Percentiles rank a stretch among this genome's conserved stretches.
These are phyloP conservation scores for Sporothrix phasma DNA, from an alignment of 2,329 filamentous ascomycete genomes.

Conservation along the genomic window DNA sequence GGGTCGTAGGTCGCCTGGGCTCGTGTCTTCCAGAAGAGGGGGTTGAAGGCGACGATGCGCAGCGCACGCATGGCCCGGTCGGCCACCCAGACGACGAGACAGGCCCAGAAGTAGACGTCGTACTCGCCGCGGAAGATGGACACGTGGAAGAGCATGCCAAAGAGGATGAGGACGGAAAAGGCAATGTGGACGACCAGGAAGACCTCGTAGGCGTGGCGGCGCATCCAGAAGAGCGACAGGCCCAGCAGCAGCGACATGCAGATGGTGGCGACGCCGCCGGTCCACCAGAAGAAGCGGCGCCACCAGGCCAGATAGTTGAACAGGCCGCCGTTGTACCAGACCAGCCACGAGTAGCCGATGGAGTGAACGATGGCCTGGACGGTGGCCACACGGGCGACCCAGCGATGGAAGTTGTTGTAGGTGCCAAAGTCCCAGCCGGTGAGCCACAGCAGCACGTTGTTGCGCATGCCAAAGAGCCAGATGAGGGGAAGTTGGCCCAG, in stretches of 20 bases:
- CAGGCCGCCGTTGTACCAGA: conserved; percentile 22
- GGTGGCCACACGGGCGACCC: conserved; percentile 53
- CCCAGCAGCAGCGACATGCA: conserved; percentile 36
- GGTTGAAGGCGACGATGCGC: conserved; percentile 35
- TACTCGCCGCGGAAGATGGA: conserved; percentile 41
- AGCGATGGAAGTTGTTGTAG: conserved; percentile 58
- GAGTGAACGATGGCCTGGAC: conserved; percentile 55
- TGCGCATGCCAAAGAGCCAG: conserved; percentile 51
- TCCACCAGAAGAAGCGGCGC: conserved; percentile 15
- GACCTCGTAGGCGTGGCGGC: conserved; percentile 42
- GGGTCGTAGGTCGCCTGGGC: conserved; percentile 29
- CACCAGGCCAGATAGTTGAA: neutral
- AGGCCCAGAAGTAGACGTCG: conserved; percentile 19
- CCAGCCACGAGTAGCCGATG: conserved; percentile 41
- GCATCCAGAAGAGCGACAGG: conserved; percentile 42
- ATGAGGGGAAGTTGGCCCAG: conserved; percentile 17
- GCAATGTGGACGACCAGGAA: conserved; percentile 36
- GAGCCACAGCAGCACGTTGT: conserved; percentile 55
- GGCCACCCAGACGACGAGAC: conserved; percentile 13
- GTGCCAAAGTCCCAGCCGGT: conserved; percentile 60
- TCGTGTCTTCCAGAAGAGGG: conserved; percentile 14
- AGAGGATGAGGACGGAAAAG: conserved; percentile 31
- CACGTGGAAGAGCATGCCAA: conserved; percentile 23
- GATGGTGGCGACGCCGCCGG: conserved; percentile 28
- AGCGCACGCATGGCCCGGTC: conserved; percentile 27